phyloP scores from a whole-genome alignment of 208 protist species.

The Tritrichomonas musculus region DNA sequence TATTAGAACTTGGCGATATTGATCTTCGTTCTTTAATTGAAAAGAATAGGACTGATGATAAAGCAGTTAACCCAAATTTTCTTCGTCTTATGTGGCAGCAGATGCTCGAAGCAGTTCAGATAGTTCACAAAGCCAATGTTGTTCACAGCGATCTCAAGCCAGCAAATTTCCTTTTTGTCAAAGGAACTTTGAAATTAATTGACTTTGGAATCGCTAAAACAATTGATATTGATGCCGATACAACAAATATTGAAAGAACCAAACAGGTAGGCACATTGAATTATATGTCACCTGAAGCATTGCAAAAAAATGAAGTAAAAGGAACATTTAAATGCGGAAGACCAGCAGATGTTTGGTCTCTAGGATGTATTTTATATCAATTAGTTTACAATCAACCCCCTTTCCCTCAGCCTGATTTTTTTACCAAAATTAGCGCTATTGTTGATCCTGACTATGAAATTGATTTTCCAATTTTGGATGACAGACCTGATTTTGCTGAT shows the following conservation, averaged over 20 bases:
- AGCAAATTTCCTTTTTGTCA: constrained; percentile 59
- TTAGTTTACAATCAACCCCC: constrained; percentile 41
- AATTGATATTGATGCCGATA: constrained; percentile 44
- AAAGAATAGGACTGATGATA: not conserved
- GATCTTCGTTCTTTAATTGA: not conserved
- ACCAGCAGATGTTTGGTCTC: constrained; percentile 54
- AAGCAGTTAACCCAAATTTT: constrained; percentile 32
- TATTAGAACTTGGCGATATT: constrained; percentile 32
- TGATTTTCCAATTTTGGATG: not conserved
- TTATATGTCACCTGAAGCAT: constrained; percentile 61
- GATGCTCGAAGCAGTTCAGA: constrained; percentile 54
- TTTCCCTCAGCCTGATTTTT: constrained; percentile 32
- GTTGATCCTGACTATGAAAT: constrained; percentile 31
- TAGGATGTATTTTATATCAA: constrained; percentile 61
- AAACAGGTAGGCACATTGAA: constrained; percentile 56
- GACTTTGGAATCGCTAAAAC: constrained; percentile 55
- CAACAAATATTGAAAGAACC: constrained; percentile 51
- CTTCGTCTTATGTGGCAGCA: constrained; percentile 41
- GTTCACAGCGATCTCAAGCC: constrained; percentile 60
- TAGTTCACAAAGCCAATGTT: constrained; percentile 52
- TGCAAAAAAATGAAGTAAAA: constrained; percentile 31
- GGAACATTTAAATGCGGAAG: constrained; percentile 38
- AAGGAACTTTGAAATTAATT: constrained; percentile 58
- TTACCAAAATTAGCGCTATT: constrained; percentile 37
- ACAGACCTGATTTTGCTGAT: not conserved